Percentiles rank a stretch among this genome's conserved stretches.
Conservation (phyloP, 1,139 yeast genomes). For the Pichia sp. region DNA sequence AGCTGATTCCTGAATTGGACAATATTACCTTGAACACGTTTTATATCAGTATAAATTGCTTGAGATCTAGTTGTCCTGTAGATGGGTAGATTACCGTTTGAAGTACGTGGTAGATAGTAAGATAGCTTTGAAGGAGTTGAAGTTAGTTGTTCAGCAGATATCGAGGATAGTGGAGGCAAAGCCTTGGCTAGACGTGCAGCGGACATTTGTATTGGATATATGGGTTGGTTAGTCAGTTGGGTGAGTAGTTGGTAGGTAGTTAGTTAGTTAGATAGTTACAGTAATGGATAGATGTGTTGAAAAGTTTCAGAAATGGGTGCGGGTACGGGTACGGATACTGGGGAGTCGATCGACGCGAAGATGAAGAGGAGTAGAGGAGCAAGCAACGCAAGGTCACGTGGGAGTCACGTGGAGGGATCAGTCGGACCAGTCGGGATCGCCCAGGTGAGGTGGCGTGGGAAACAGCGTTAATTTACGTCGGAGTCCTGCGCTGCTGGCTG, state of each 20-base stretch:
- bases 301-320: too few species aligned
- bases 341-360: too few species aligned
- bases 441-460: too few species aligned
- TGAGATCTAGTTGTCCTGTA: conserved; percentile 51
- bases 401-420: too few species aligned
- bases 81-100: conserved; percentile 61
- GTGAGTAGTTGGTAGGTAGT: background rate
- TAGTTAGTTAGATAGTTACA: too few species aligned
- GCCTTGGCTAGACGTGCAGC: conserved; percentile 15
- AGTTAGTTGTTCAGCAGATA: conserved; percentile 21
- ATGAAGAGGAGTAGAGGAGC: too few species aligned
- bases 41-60: conserved; percentile 52
- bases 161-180: conserved; percentile 24
- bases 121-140: conserved; percentile 17
- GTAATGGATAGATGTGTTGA: too few species aligned
- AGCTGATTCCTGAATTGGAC: conserved; percentile 53
- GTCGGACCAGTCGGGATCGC: too few species aligned
- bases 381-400: too few species aligned
- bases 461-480: too few species aligned
- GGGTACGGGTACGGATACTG: too few species aligned
- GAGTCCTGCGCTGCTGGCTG: too few species aligned
- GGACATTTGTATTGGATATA: background rate
- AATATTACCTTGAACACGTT: conserved; percentile 56
- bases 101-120: conserved; percentile 48
- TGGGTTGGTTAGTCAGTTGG: background rate